Evolutionary conservation across 164 flowering plant genomes (phyloP), one percentile per base, ranked within the genome.

Genomic region (Stephania cephalantha): DNA sequence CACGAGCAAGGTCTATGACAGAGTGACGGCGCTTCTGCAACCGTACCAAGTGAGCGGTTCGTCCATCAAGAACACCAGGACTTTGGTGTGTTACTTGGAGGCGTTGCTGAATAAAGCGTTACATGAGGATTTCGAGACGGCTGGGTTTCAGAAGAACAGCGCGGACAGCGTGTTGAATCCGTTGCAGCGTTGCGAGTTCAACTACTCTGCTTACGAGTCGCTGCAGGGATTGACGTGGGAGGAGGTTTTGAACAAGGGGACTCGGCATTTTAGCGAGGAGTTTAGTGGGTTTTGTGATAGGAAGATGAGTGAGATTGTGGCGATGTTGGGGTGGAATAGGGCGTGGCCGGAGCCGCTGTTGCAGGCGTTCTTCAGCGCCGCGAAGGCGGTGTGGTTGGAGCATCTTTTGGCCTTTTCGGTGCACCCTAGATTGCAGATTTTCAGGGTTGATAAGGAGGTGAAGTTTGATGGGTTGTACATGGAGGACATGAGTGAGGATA

Each of bases 261-360:
- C 98, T 3, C 84, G 82, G 76, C 92, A 91, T 81, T 95, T 90
- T 81, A 90, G 96, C 69, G 97, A 91, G 73, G 88, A 87, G 7
- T 95, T 95, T 75, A 91, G 98, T 76, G 31, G 85, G 77, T 95
- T 90, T 44, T 93, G 98, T 63, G 99, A 95, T 71, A 74, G 90
- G 85, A 95, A 95, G 71, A 93, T 93, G 99, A 90, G 94, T 68
- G 93, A 91, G 75, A 87, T 93, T 44, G 93, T 90, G 46, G 82
- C 82, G 2, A 87, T 90, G 93, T 73, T 95, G 79, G 93, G 92
- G 1, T 95, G 98, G 99, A 90, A 81, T 76, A 76, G 91, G 66
- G 95, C 95, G 9, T 95, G 99, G 99, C 89, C 97, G 0, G 98
- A 91, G 77, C 92, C 87, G 45, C 78, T 95, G 63, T 70, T 95